Base-by-base conservation (phyloP, 2,329 filamentous ascomycete genomes). In the Clathrospora elynae region DNA sequence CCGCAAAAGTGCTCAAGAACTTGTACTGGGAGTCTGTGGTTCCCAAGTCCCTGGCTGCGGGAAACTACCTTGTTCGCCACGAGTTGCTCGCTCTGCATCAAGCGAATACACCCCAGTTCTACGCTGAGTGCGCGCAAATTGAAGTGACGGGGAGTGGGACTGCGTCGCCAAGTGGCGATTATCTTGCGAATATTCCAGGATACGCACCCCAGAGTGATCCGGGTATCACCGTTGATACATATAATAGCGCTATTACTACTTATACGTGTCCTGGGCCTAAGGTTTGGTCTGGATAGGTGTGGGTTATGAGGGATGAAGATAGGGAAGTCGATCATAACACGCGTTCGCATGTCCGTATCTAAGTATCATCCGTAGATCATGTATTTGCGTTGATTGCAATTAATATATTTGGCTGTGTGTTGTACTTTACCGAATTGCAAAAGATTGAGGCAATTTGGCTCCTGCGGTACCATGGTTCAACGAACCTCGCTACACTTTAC, bases 11-110 rank as follows among this genome's bases (percentile, higher is more conserved):
- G 13, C 61, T 71, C 37, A 72, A 73, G 55, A 73, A 73, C 25
- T 64, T 78, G n/a, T 68, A 75, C 55, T 83, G 76, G 76, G 77
- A 78, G 16, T 77, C 73, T 63, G 77, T 66, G 11, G 77, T 83
- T 47, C 80, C 79, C 2, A 57, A 63, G 12, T 68, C 61, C 26
- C 70, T 82, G 12, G 57, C 56, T 71, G 33, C 58, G 0, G 57
- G 58, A 6, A 60, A 60, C 39, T 61, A 61, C 33, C 45, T 62
- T 9, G 44, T 82, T 58, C 73, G 78, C 34, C 78, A 82, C 61
- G 79, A 82, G 68, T 67, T 82, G 39, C 70, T 82, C 20, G 79
- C 79, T 30, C 73, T 82, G 5, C 78, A 82, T 63, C 77, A 81
- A 61, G 71, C 74, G 22, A 78, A 79, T 43, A 51, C 55, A 1